phyloP scores from a whole-genome alignment of 106 monocot species.

The Apostasia shenzhenica region DNA sequence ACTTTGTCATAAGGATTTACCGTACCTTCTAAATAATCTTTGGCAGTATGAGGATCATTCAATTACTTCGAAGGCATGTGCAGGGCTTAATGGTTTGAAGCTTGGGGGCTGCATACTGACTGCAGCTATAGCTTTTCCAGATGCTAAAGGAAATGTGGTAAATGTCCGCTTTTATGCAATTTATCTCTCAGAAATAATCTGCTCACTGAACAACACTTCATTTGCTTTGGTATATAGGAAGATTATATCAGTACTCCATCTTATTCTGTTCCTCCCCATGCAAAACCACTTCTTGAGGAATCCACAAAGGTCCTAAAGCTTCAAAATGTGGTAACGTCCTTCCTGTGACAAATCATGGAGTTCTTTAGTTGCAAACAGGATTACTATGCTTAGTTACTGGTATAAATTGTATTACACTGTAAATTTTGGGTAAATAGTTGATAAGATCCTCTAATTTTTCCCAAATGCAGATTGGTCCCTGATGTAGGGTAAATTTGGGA shows the following conservation, averaged over 20 bases:
- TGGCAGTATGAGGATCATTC: constrained; percentile 74
- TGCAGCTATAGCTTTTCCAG: constrained; percentile 55
- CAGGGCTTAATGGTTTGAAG: constrained; percentile 89
- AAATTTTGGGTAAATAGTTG: too few relatives aligned
- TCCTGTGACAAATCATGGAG: background rate
- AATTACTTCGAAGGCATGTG: constrained; percentile 70
- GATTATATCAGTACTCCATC: constrained; percentile 24
- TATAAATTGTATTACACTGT: too few relatives aligned
- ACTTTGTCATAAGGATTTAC: background rate
- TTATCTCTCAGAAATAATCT: background rate
- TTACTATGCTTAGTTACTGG: too few relatives aligned
- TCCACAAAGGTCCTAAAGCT: constrained; percentile 69
- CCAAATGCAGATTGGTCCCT: too few relatives aligned
- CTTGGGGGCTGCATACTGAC: constrained; percentile 58
- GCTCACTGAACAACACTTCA: background rate
- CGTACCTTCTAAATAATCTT: constrained; percentile 1
- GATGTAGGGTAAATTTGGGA: too few relatives aligned
- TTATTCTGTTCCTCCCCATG: constrained; percentile 67
- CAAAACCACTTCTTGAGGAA: constrained; percentile 53
- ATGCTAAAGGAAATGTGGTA: constrained; percentile 37
- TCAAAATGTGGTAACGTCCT: constrained; percentile 67
- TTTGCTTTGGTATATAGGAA: constrained; percentile 30
- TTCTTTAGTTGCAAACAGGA: too few relatives aligned
- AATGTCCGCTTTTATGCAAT: background rate
- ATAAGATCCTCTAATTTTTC: too few relatives aligned